These are phyloP conservation scores for Podospora tetraspora DNA, from an alignment of 495 filamentous ascomycete genomes.

Conservation along the genomic window DNA sequence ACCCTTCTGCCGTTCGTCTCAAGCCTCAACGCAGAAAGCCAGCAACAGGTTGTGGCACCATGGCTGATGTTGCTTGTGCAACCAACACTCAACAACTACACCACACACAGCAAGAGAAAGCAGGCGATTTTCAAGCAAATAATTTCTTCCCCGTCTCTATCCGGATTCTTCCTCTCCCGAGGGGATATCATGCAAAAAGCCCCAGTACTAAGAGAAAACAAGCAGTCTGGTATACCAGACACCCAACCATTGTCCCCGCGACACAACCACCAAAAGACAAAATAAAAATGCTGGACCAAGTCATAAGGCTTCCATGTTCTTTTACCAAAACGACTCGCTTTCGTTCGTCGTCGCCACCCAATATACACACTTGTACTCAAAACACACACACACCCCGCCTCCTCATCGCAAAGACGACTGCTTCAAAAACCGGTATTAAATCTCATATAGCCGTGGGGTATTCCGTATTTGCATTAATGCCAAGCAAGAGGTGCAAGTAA, in stretches of 20 bases:
- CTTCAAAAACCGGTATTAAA: constrained; percentile 11
- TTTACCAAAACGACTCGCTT: background rate
- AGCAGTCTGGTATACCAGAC: background rate
- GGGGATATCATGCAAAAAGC: background rate
- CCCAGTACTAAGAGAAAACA: background rate
- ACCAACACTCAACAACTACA: background rate
- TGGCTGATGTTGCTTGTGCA: no score
- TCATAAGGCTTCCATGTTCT: background rate
- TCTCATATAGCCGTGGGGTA: constrained; percentile 4
- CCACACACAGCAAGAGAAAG: background rate
- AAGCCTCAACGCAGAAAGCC: background rate
- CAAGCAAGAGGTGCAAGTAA: background rate
- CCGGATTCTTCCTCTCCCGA: background rate
- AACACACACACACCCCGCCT: background rate
- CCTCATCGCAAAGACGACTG: background rate
- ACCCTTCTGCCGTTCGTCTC: background rate
- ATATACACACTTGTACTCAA: background rate
- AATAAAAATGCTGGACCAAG: background rate
- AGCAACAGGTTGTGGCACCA: no score
- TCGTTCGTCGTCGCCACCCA: background rate
- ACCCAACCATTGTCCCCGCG: background rate
- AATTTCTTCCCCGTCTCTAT: background rate
- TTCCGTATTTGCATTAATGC: constrained; percentile 5
- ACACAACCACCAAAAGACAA: background rate
- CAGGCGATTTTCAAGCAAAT: background rate